Evolutionary conservation across 305 asterid genomes (phyloP).

Genomic region (Fraxinus angustifolia): DNA sequence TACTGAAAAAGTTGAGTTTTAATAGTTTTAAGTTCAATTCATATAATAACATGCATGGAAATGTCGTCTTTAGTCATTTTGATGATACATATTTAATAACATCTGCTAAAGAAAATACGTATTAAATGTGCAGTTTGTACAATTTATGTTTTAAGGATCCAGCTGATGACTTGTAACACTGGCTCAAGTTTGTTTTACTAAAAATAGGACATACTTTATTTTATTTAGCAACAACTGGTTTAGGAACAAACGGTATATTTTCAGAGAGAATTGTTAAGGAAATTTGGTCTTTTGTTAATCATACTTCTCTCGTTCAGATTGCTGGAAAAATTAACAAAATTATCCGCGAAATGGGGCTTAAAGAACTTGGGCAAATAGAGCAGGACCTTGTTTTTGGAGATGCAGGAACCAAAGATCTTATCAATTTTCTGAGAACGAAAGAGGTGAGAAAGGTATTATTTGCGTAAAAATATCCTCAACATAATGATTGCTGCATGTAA

Average conservation of each 20-base stretch:
- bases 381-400: conserved; percentile 99
- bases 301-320: conserved; percentile 48
- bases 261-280: background rate
- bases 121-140: background rate
- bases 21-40: background rate
- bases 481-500: conserved; percentile 16
- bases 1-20: background rate
- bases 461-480: conserved; percentile 11
- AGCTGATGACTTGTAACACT: background rate
- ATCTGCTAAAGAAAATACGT: background rate
- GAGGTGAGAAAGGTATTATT: conserved; percentile 44
- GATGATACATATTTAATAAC: background rate
- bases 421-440: conserved; percentile 71
- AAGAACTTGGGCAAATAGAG: conserved; percentile 92
- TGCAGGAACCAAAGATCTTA: conserved; percentile 88
- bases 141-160: background rate
- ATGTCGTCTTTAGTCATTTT: background rate
- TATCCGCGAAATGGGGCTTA: conserved; percentile 75
- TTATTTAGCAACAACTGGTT: background rate
- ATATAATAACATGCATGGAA: background rate
- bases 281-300: background rate
- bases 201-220: background rate
- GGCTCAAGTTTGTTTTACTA: background rate
- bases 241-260: background rate
- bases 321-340: conserved; percentile 83